A percentile compares a stretch with the other conserved stretches of the same genome.
Conservation (phyloP, 208 protist genomes). For the Strigomonas culicis region DNA sequence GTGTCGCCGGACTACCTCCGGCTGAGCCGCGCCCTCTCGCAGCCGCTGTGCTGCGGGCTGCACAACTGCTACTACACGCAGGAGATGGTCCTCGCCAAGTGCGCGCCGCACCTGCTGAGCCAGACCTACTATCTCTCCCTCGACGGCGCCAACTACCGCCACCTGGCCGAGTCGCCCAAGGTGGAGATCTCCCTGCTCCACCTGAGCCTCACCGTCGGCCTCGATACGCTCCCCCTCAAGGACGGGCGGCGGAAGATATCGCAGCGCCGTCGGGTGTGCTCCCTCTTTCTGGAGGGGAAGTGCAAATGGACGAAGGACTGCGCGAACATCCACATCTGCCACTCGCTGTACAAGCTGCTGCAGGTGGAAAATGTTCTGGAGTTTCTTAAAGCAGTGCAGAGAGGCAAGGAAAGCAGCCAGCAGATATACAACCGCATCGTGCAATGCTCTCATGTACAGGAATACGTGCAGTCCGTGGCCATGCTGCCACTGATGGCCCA, state of each 20-base stretch:
- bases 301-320: slow-evolving; percentile 74
- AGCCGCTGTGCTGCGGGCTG: slow-evolving; percentile 41
- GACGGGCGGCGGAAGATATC: slow-evolving; percentile 28
- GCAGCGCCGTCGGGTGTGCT: slow-evolving; percentile 42
- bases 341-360: slow-evolving; percentile 23
- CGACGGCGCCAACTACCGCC: slow-evolving; percentile 22
- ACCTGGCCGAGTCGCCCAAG: slow-evolving; percentile 20
- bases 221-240: slow-evolving; percentile 32
- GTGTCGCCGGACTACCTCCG: slow-evolving; percentile 30
- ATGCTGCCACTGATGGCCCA: slow-evolving; percentile 1
- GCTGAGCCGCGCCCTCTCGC: slow-evolving; percentile 26
- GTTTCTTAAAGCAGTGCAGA: slow-evolving; percentile 26
- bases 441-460: neutral
- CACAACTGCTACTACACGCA: slow-evolving; percentile 65
- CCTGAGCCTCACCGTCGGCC: slow-evolving; percentile 37
- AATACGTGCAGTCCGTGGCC: neutral
- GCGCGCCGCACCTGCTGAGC: slow-evolving; percentile 28
- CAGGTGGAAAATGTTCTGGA: slow-evolving; percentile 22
- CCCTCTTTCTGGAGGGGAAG: slow-evolving; percentile 33
- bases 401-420: slow-evolving; percentile 10
- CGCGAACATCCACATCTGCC: slow-evolving; percentile 53
- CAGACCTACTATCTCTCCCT: slow-evolving; percentile 31
- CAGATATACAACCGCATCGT: slow-evolving; percentile 15
- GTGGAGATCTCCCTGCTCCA: slow-evolving; percentile 35
- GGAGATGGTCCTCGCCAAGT: slow-evolving; percentile 36